Conservation (phyloP, 192 early-diverging fungal species). For the Backusella circina region DNA sequence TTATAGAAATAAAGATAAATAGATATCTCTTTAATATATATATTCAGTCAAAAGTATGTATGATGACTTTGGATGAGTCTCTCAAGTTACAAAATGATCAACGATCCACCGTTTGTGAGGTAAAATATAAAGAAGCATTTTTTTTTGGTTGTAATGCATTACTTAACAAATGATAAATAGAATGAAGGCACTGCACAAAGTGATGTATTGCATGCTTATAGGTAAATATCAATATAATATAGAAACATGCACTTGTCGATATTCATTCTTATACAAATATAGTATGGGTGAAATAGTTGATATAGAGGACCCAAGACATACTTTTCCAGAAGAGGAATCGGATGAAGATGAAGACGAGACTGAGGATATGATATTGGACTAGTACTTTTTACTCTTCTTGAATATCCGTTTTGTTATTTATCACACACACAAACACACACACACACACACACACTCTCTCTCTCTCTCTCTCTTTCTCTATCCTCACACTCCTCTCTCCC, state of each 20-base stretch:
- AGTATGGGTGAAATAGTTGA: slow-evolving; percentile 3
- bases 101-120: background rate
- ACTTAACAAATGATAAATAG: background rate
- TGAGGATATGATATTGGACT: background rate
- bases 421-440: no score
- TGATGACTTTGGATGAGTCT: slow-evolving; percentile 19
- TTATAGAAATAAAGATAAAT: background rate
- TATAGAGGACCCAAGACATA: background rate
- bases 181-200: background rate
- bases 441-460: no score
- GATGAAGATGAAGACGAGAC: slow-evolving; percentile 7
- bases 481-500: background rate
- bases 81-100: slow-evolving; percentile 11
- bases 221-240: background rate
- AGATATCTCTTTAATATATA: background rate
- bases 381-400: background rate
- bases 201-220: background rate
- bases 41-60: slow-evolving; percentile 10
- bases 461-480: background rate
- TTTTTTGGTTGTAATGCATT: background rate
- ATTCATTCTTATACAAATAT: slow-evolving; percentile 3
- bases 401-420: background rate
- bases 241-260: background rate
- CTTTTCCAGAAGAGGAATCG: slow-evolving; percentile 9
- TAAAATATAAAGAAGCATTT: background rate